A percentile compares a stretch with the other conserved stretches of the same genome.
Evolutionary conservation across 805 yeast genomes (phyloP).

Genomic region (Priceomyces castillae): DNA sequence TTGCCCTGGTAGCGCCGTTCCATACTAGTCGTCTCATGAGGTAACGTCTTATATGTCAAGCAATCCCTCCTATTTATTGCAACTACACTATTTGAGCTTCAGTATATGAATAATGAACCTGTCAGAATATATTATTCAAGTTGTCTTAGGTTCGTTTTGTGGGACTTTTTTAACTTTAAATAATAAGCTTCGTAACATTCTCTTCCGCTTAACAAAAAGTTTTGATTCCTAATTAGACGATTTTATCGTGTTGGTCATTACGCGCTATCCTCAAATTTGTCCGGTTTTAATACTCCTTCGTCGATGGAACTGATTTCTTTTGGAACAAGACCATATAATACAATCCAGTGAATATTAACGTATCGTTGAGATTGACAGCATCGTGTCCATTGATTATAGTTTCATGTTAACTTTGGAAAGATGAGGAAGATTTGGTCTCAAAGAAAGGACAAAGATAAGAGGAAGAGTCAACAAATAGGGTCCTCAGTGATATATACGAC

Average conservation of each 20-base stretch:
- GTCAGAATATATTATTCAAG: too few species aligned
- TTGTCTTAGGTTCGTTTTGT: too few species aligned
- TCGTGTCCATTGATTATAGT: not conserved
- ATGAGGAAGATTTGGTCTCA: slow-evolving; percentile 29
- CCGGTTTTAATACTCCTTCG: not conserved
- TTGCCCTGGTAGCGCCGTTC: not conserved
- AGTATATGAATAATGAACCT: too few species aligned
- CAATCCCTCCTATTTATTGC: too few species aligned
- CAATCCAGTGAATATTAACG: not conserved
- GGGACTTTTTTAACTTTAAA: too few species aligned
- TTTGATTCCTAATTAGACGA: not conserved
- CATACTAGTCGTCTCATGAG: not conserved
- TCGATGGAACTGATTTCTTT: not conserved
- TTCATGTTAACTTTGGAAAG: slow-evolving; percentile 22
- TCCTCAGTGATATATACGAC: slow-evolving; percentile 1
- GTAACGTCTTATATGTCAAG: too few species aligned
- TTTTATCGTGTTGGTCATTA: not conserved
- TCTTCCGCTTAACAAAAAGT: not conserved
- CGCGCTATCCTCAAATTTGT: not conserved
- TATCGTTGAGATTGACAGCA: not conserved
- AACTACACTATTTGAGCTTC: not conserved
- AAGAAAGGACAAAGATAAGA: slow-evolving; percentile 25
- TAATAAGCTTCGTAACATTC: too few species aligned
- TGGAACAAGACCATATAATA: not conserved
- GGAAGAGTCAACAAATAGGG: slow-evolving; percentile 13